Evolutionary conservation across 176 grass and related monocot genomes (phyloP).

Genomic region (Ensete glaucum): DNA sequence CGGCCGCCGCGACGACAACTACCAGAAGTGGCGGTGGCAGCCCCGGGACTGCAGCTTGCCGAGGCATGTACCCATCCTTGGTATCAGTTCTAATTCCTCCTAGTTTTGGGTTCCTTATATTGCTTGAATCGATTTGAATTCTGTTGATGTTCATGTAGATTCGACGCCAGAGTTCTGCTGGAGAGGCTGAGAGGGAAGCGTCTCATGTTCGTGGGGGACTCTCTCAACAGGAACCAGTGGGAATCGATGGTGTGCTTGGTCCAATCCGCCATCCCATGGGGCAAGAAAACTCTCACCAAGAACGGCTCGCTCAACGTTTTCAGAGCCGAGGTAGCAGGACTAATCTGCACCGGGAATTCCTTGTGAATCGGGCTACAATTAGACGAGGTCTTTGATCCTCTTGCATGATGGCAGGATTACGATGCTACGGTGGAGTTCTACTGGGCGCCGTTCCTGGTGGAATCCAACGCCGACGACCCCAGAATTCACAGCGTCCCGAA

Average conservation of each 20-base stretch:
- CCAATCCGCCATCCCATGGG: constrained; percentile 46
- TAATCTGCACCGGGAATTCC: not conserved
- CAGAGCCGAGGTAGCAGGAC: constrained; percentile 37
- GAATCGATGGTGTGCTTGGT: constrained; percentile 79
- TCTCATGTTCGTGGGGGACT: constrained; percentile 86
- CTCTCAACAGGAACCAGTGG: constrained; percentile 95
- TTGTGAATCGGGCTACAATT: not conserved
- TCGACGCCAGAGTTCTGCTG: constrained; percentile 68
- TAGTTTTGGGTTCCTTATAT: too few species aligned
- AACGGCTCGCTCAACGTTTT: constrained; percentile 33
- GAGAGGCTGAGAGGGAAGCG: constrained; percentile 67
- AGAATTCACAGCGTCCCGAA: constrained; percentile 53
- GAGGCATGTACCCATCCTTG: constrained; percentile 23
- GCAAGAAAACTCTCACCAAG: constrained; percentile 41
- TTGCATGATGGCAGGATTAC: constrained; percentile 37
- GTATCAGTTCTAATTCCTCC: not conserved
- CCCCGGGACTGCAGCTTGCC: constrained; percentile 59
- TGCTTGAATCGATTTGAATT: not conserved
- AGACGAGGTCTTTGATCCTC: not conserved
- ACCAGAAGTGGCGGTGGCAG: constrained; percentile 83
- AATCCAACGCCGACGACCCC: constrained; percentile 92
- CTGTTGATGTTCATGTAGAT: constrained; percentile 25
- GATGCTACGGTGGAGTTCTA: constrained; percentile 87
- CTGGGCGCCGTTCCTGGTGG: constrained; percentile 93
- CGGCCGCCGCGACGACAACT: constrained; percentile 43